Percentiles rank a stretch among this genome's conserved stretches.
phyloP scores from a whole-genome alignment of 768 basidiomycete genomes.

The Phanerochaete sordida region DNA sequence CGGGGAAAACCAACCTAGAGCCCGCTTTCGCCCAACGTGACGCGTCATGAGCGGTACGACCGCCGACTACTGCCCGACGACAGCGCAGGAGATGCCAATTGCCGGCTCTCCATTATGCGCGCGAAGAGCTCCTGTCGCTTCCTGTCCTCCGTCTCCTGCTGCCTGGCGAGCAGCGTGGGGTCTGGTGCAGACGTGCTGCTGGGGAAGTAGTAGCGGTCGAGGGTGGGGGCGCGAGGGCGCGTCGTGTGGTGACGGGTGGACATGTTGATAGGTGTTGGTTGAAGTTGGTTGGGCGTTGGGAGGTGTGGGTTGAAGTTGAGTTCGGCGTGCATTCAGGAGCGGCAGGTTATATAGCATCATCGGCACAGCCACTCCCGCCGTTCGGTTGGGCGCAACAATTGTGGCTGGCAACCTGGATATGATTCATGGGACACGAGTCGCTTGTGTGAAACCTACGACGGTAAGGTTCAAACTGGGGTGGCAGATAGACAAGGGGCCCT shows the following conservation, averaged over 20 bases:
- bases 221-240: conserved; percentile 1
- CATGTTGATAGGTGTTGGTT: conserved; percentile 1
- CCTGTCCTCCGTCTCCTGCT: conserved; percentile 2
- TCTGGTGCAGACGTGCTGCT: conserved; percentile 4
- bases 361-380: conserved; percentile 2
- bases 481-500: neutral
- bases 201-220: conserved; percentile 6
- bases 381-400: conserved; percentile 2
- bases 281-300: neutral
- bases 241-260: neutral
- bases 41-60: neutral
- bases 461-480: neutral
- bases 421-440: conserved; percentile 2
- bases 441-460: neutral
- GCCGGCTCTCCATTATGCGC: neutral
- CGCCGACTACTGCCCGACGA: neutral
- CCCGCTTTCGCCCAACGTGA: neutral
- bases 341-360: conserved; percentile 4
- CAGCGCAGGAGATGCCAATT: neutral
- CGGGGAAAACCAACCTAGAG: neutral
- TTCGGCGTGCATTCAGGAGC: neutral
- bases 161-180: neutral
- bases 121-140: neutral
- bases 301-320: neutral
- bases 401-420: conserved; percentile 3